These are phyloP conservation scores for Mixia osmundae DNA, from an alignment of 1,284 basidiomycete genomes.

Conservation along the genomic window DNA sequence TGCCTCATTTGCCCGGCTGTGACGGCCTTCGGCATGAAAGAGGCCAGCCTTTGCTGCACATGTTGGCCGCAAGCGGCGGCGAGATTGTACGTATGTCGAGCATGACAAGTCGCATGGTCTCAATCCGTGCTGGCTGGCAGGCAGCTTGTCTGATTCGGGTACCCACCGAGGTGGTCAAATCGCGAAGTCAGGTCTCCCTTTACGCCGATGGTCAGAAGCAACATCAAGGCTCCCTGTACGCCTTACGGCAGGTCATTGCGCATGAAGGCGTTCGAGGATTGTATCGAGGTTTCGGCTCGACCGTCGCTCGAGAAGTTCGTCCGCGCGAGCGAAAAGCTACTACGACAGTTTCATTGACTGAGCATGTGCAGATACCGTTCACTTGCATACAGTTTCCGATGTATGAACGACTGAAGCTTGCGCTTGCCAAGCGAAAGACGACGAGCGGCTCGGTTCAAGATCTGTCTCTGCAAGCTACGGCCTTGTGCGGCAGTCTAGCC, in stretches of 20 bases:
- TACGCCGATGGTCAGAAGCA: too few species aligned
- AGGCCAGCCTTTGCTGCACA: constrained; percentile 20
- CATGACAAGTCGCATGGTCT: neutral
- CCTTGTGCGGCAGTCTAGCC: constrained; percentile 69
- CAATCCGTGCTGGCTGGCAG: constrained; percentile 23
- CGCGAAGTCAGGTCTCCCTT: constrained; percentile 47
- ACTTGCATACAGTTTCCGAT: constrained; percentile 93
- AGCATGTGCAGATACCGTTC: constrained; percentile 55
- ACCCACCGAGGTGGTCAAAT: constrained; percentile 84
- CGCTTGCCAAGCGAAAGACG: constrained; percentile 26
- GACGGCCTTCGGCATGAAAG: constrained; percentile 5
- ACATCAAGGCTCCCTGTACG: constrained; percentile 27
- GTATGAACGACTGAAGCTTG: constrained; percentile 66
- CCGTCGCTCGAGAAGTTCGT: constrained; percentile 47
- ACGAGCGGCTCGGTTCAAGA: constrained; percentile 23
- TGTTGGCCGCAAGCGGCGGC: constrained; percentile 22
- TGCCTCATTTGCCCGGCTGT: constrained; percentile 30
- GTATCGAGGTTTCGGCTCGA: constrained; percentile 55
- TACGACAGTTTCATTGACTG: neutral
- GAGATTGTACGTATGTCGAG: constrained; percentile 16
- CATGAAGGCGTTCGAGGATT: constrained; percentile 43
- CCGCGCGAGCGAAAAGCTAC: too few species aligned
- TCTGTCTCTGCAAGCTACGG: constrained; percentile 54
- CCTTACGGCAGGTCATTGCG: constrained; percentile 28
- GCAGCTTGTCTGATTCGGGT: constrained; percentile 79